Conservation (phyloP, 257 asterid genomes). For the Nicotiana paniculata region DNA sequence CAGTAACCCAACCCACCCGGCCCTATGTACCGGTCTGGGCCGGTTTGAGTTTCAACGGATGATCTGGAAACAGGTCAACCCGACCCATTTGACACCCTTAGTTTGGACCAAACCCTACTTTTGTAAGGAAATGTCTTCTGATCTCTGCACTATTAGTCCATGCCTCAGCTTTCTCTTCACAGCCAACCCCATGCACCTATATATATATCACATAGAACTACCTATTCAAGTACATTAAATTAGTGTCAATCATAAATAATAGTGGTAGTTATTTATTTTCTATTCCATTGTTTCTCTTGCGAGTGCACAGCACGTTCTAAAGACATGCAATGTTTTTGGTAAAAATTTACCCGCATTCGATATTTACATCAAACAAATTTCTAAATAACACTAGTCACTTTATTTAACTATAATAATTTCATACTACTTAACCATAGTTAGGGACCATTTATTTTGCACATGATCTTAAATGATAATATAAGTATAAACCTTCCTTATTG, state of each 20-base stretch:
- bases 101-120: neutral
- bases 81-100: neutral
- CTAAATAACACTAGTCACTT: too few relatives aligned
- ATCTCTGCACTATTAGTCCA: neutral
- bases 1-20: too few relatives aligned
- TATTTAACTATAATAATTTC: too few relatives aligned
- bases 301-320: neutral
- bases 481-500: neutral
- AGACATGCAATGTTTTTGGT: neutral
- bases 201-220: neutral
- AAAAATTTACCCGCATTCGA: too few relatives aligned
- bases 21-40: too few relatives aligned
- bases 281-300: neutral
- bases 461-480: too few relatives aligned
- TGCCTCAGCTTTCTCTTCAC: neutral
- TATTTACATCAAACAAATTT: too few relatives aligned
- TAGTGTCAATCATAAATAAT: neutral
- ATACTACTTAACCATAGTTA: too few relatives aligned
- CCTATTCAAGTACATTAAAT: neutral
- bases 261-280: neutral
- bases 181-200: neutral
- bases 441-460: too few relatives aligned
- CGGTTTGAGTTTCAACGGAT: too few relatives aligned
- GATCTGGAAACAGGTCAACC: too few relatives aligned
- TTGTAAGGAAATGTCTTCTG: neutral